A percentile compares a stretch with the other conserved stretches of the same genome.
Evolutionary conservation across 2,329 filamentous ascomycete genomes (phyloP).

Genomic region (Aspergillus viridinutans): DNA sequence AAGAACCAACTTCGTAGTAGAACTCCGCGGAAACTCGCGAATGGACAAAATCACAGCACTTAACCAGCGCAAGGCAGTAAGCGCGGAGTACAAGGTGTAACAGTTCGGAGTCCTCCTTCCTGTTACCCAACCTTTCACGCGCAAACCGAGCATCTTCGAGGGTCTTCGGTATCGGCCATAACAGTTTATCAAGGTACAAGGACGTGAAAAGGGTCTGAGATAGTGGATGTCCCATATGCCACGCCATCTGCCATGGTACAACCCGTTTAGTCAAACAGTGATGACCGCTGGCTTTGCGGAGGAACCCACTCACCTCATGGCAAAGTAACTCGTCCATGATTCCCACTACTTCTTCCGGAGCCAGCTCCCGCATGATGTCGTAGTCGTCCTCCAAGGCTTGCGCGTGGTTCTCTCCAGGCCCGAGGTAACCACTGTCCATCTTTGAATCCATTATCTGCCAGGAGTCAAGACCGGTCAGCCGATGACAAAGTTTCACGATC

Average conservation of each 20-base stretch:
- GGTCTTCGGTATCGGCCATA: conserved; percentile 63
- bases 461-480: conserved; percentile 12
- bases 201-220: conserved; percentile 94
- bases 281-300: too few relatives aligned
- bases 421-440: conserved; percentile 91
- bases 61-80: conserved; percentile 81
- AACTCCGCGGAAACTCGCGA: conserved; percentile 74
- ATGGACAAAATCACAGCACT: conserved; percentile 76
- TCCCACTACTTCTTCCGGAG: conserved; percentile 77
- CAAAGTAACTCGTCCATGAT: conserved; percentile 92
- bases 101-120: conserved; percentile 41
- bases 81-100: conserved; percentile 66
- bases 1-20: conserved; percentile 71
- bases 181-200: conserved; percentile 77
- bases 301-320: conserved; percentile 62
- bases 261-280: conserved; percentile 7
- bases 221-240: conserved; percentile 93
- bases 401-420: conserved; percentile 58
- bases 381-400: conserved; percentile 74
- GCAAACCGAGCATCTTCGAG: conserved; percentile 64
- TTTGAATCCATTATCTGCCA: conserved; percentile 94
- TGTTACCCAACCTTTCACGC: conserved; percentile 22
- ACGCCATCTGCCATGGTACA: conserved; percentile 66
- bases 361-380: conserved; percentile 63
- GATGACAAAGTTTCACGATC: neutral